Evolutionary conservation across 1,139 yeast genomes (phyloP), one percentile per base, ranked within the genome.

Genomic region (Yarrowia galli): DNA sequence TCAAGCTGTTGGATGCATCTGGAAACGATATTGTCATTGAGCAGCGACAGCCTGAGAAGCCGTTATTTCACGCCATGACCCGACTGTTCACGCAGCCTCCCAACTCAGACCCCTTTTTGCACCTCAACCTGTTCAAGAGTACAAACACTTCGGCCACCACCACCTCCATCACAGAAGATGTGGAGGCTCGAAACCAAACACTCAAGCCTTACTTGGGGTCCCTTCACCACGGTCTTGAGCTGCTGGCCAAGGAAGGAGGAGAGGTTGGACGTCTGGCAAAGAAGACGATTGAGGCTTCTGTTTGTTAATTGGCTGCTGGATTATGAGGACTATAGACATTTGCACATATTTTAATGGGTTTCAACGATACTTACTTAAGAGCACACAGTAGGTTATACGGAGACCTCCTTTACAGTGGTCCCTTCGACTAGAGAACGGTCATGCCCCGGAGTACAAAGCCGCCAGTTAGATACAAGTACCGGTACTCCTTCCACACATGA

Each of bases 211-310:
- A 87, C 73, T 74, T 79, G 67, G 77, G 76, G 1, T 85, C 85
- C 12, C 79, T 90, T 71, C 67, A 74, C 28, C 80, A 80, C 66
- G 91, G 91, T 58, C 79, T 89, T 36, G 80, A 78, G 1, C 79
- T 80, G 49, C 75, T 87, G 54, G 76, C 85, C 12, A 87, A 86
- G 72, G 97, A 91, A 73, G 93, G 92, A 12, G 96, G 96, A 3
- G 92, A 89, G 69, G 80, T 84, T 15, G 95, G 92, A 3, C 84
- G 88, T 70, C 82, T 82, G 65, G 89, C 91, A 13, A 82, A 82
- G 64, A 70, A 66, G 54, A 58, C 64, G 20, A 43, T 58, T 6
- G 64, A 58, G 25, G 51, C 32, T 25, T 54, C 61, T 12, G 46
- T 38, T 40, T 23, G 36, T 18, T 54, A n/a, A 13, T 16, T 4